Evolutionary conservation across 768 basidiomycete species (phyloP).

Genomic region (Mycena belliarum): DNA sequence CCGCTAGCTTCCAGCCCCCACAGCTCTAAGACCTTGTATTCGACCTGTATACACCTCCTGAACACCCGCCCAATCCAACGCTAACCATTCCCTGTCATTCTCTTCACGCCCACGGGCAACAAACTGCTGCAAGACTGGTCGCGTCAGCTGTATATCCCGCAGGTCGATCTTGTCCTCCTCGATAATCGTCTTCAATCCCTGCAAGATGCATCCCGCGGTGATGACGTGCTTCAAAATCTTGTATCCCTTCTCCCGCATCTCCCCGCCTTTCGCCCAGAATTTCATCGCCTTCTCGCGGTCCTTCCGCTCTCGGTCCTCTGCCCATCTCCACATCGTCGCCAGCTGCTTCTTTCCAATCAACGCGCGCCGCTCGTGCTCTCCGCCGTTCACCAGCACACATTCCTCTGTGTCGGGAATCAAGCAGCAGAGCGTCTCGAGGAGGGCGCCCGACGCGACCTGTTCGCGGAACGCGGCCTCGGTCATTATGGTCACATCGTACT

Average conservation of each 20-base stretch:
- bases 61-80: slow-evolving; percentile 21
- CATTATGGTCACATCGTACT: slow-evolving; percentile 26
- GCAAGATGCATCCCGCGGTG: slow-evolving; percentile 18
- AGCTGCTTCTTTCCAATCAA: slow-evolving; percentile 12
- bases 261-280: slow-evolving; percentile 25
- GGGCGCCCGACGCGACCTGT: slow-evolving; percentile 20
- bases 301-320: slow-evolving; percentile 9
- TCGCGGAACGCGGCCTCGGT: slow-evolving; percentile 20
- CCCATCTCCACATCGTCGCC: slow-evolving; percentile 13
- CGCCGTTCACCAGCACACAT: slow-evolving; percentile 8
- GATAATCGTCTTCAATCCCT: slow-evolving; percentile 12
- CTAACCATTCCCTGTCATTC: slow-evolving; percentile 19
- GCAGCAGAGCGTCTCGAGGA: slow-evolving; percentile 28
- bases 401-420: slow-evolving; percentile 19
- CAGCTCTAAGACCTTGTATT: neutral
- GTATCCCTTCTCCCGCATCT: slow-evolving; percentile 20
- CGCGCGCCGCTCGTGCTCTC: slow-evolving; percentile 1
- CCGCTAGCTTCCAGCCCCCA: slow-evolving; percentile 30
- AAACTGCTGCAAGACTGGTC: slow-evolving; percentile 15
- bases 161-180: slow-evolving; percentile 7
- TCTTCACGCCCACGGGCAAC: slow-evolving; percentile 15
- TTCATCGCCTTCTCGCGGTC: slow-evolving; percentile 28
- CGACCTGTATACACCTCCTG: neutral
- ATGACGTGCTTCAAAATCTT: slow-evolving; percentile 27
- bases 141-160: slow-evolving; percentile 9